Evolutionary conservation across 1,139 yeast genomes (phyloP), one percentile per base, ranked within the genome.

Genomic region (Spathaspora sp.): DNA sequence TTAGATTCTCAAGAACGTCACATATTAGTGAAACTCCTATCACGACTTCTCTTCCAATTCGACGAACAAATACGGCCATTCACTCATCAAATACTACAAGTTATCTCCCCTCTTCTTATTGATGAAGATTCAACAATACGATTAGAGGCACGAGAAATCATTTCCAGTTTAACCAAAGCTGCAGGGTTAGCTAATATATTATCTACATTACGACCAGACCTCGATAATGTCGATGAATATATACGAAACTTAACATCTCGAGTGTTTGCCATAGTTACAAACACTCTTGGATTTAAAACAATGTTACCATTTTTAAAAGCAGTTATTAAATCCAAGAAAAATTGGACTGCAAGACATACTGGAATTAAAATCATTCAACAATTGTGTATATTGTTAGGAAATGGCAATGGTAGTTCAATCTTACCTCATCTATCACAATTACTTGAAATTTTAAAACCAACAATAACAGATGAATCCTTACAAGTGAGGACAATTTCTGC

Each of bases 321-420:
- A 0, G 95, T 89, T 1, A 84, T 95, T 46, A 77, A 76, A 46
- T 86, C 96, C 0, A 84, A 82, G 57, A 87, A 85, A 59, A 81
- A 84, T 46, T 86, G 96, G 95, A 81, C 81, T 55, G 91, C 96
- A 0, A 80, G 96, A 42, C 96, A 89, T 54, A 89, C 97, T 0
- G 98, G 97, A 50, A 78, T 84, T 15, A 86, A 82, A 56, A 81
- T 84, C 15, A 76, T 90, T 16, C 95, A 88, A 58, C 95, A 89
- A 56, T 74, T 89, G 37, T 85, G 95, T 11, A 64, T 80, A 1
- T 60, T 84, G 24, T 65, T 84, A 55, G 96, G 96, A 0, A 78
- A 85, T 20, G 89, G 91, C 1, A 71, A 72, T 47, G 77, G 79
- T 2, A 61, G 64, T 7, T 56, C 70, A 3, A 76, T 90, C 0